Conservation (phyloP, 176 grass and related monocot species). For the Elaeis guineensis region DNA sequence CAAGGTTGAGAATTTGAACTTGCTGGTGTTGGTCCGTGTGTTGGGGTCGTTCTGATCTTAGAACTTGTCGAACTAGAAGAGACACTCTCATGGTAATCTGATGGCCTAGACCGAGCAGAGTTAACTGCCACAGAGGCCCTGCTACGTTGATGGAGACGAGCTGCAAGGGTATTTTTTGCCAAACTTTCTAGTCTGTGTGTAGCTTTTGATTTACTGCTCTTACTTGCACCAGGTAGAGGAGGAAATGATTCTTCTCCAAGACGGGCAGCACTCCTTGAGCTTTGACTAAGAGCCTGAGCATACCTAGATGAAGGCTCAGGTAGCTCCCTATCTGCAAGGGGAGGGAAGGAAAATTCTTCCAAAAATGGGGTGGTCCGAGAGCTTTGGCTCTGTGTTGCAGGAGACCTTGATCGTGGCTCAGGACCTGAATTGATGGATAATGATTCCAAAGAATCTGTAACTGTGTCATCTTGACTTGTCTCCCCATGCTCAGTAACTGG, state of each 20-base stretch:
- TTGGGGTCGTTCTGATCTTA: conserved; percentile 33
- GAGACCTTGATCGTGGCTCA: background rate
- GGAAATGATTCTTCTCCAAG: conserved; percentile 78
- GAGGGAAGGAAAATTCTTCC: conserved; percentile 76
- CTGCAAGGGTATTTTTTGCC: conserved; percentile 65
- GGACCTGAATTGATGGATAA: conserved; percentile 23
- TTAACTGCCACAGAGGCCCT: conserved; percentile 45
- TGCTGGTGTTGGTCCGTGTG: conserved; percentile 22
- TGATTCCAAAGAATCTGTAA: conserved; percentile 32
- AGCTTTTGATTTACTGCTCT: conserved; percentile 22
- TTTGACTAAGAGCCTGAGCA: conserved; percentile 65
- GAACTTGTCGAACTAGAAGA: conserved; percentile 26
- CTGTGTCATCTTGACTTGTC: conserved; percentile 18
- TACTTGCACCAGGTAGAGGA: conserved; percentile 74
- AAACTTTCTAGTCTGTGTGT: conserved; percentile 51
- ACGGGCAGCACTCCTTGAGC: conserved; percentile 34
- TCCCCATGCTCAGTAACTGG: conserved; percentile 7
- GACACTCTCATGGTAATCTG: conserved; percentile 30
- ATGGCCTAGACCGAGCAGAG: conserved; percentile 29
- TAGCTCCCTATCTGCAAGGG: conserved; percentile 55
- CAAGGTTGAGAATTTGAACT: conserved; percentile 28
- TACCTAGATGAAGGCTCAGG: conserved; percentile 51
- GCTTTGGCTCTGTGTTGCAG: conserved; percentile 28
- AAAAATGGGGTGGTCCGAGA: conserved; percentile 31
- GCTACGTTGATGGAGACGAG: conserved; percentile 53